Conservation (phyloP, 2,329 filamentous ascomycete genomes). For the Clarireedia sp. region DNA sequence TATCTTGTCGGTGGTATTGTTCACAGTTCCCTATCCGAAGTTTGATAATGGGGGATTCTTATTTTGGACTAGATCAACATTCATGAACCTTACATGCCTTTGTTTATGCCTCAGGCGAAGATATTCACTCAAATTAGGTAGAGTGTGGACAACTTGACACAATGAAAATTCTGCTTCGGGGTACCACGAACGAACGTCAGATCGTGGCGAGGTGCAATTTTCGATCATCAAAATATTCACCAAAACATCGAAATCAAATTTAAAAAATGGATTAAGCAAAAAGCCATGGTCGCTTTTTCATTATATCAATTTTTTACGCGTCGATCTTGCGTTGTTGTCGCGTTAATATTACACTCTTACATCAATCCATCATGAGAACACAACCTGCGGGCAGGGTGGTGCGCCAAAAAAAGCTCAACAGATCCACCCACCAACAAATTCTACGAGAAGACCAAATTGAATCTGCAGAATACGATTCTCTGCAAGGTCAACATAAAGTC, state of each 20-base stretch:
- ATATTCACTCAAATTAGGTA: slow-evolving; percentile 6
- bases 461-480: slow-evolving; percentile 64
- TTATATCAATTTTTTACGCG: slow-evolving; percentile 22
- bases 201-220: slow-evolving; percentile 7
- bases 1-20: not conserved
- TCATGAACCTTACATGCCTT: not conserved
- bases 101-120: not conserved
- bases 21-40: not conserved
- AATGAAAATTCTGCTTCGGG: slow-evolving; percentile 7
- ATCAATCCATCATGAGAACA: slow-evolving; percentile 16
- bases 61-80: not conserved
- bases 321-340: slow-evolving; percentile 15
- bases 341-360: slow-evolving; percentile 8
- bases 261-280: slow-evolving; percentile 17
- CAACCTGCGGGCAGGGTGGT: slow-evolving; percentile 31
- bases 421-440: slow-evolving; percentile 35
- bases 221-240: slow-evolving; percentile 23
- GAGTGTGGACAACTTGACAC: slow-evolving; percentile 9
- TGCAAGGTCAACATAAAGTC: slow-evolving; percentile 73
- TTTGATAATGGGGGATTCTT: slow-evolving; percentile 5
- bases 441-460: slow-evolving; percentile 89
- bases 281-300: slow-evolving; percentile 21
- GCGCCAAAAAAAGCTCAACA: slow-evolving; percentile 50
- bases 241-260: slow-evolving; percentile 17
- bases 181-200: slow-evolving; percentile 10